A percentile compares a stretch with the other conserved stretches of the same genome.
Conservation (phyloP, 441 rosid species). For the Bruguiera hainesii region DNA sequence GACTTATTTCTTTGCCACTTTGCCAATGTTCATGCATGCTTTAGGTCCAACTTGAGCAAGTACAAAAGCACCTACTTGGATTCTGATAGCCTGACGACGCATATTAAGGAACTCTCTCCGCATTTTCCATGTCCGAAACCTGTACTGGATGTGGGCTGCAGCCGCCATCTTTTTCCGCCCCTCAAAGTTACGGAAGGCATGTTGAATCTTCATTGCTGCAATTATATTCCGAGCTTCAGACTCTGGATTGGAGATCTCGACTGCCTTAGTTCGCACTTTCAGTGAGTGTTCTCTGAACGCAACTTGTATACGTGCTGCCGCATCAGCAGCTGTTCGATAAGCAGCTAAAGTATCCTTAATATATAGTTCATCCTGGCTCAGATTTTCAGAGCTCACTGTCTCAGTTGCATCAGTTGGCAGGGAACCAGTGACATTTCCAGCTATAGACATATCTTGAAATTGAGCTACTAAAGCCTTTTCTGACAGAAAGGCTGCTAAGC, state of each 20-base stretch:
- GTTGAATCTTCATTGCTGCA: slow-evolving; percentile 94
- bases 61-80: slow-evolving; percentile 58
- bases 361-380: slow-evolving; percentile 61
- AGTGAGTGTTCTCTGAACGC: slow-evolving; percentile 87
- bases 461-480: slow-evolving; percentile 84
- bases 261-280: slow-evolving; percentile 52
- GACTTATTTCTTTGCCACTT: not conserved
- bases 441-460: slow-evolving; percentile 71
- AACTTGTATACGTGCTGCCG: slow-evolving; percentile 86
- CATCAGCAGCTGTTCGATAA: slow-evolving; percentile 85
- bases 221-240: slow-evolving; percentile 69
- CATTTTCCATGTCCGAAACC: slow-evolving; percentile 87
- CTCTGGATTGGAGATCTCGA: slow-evolving; percentile 52
- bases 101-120: slow-evolving; percentile 65
- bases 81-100: slow-evolving; percentile 73
- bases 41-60: slow-evolving; percentile 1
- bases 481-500: slow-evolving; percentile 87
- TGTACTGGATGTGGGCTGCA: slow-evolving; percentile 77
- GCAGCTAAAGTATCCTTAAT: slow-evolving; percentile 85
- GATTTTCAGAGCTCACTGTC: slow-evolving; percentile 29
- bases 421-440: slow-evolving; percentile 83
- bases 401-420: slow-evolving; percentile 48
- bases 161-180: slow-evolving; percentile 70
- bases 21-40: not conserved
- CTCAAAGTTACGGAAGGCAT: slow-evolving; percentile 75